A percentile compares a stretch with the other conserved stretches of the same genome.
Conservation (phyloP, 345 rosid species). For the Brassica incana region DNA sequence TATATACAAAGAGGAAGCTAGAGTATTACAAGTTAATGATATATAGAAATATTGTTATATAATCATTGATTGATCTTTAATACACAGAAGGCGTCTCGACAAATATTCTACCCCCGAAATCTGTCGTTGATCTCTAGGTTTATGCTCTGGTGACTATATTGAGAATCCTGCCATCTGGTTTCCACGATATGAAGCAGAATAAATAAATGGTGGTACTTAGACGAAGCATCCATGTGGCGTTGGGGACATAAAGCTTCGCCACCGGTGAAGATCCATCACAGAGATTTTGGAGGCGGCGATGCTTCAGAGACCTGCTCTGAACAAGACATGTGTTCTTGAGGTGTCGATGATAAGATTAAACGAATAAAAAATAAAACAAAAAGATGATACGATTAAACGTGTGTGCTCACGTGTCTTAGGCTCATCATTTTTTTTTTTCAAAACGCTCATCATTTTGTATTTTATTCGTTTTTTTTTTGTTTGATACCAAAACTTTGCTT, state of each 20-base stretch:
- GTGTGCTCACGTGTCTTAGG: not conserved
- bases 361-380: not conserved
- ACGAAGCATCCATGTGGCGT: not conserved
- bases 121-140: not conserved
- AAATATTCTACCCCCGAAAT: not conserved
- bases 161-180: not conserved
- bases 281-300: not conserved
- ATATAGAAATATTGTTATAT: too few species aligned
- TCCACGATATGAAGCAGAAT: not conserved
- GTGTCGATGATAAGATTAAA: not conserved
- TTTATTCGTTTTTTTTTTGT: not conserved
- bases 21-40: not conserved
- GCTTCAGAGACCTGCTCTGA: not conserved
- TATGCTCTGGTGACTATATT: not conserved
- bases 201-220: not conserved
- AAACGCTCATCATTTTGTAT: not conserved
- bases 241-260: not conserved
- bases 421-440: not conserved
- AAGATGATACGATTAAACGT: not conserved
- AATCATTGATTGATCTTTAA: not conserved
- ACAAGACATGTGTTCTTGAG: not conserved
- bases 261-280: not conserved
- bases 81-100: not conserved
- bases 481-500: not conserved
- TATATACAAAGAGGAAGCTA: not conserved